These are phyloP conservation scores for Oryza brachyantha DNA, from an alignment of 176 grass and related monocot species.

Conservation along the genomic window DNA sequence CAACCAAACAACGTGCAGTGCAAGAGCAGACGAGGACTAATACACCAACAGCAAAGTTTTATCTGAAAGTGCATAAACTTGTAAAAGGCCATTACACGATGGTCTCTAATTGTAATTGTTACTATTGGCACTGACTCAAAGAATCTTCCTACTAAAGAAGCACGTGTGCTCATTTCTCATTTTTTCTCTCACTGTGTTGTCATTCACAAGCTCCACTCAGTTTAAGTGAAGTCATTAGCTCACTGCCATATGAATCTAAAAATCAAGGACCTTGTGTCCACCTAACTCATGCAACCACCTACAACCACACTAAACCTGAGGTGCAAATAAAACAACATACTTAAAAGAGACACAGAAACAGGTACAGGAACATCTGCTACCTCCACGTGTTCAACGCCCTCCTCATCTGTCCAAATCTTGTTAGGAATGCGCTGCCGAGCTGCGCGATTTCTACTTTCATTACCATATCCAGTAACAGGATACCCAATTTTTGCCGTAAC, in stretches of 20 bases:
- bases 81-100: not conserved
- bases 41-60: not conserved
- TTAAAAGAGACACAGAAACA: not conserved
- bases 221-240: not conserved
- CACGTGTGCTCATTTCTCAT: not conserved
- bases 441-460: constrained; percentile 88
- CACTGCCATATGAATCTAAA: constrained; percentile 19
- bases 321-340: constrained; percentile 9
- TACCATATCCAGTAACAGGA: constrained; percentile 95
- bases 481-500: constrained; percentile 78
- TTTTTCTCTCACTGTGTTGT: not conserved
- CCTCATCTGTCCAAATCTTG: constrained; percentile 95
- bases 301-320: not conserved
- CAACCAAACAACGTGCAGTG: not conserved
- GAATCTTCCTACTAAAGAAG: not conserved
- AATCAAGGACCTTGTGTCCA: not conserved
- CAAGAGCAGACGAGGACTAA: not conserved
- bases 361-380: constrained; percentile 36
- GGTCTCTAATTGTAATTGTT: not conserved
- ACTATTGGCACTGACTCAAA: not conserved
- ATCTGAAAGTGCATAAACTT: constrained; percentile 3
- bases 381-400: constrained; percentile 92
- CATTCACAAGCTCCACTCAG: not conserved
- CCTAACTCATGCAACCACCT: not conserved
- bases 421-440: constrained; percentile 84